Base-by-base conservation (phyloP, 164 flowering plant genomes). In the Pachysandra terminalis region DNA sequence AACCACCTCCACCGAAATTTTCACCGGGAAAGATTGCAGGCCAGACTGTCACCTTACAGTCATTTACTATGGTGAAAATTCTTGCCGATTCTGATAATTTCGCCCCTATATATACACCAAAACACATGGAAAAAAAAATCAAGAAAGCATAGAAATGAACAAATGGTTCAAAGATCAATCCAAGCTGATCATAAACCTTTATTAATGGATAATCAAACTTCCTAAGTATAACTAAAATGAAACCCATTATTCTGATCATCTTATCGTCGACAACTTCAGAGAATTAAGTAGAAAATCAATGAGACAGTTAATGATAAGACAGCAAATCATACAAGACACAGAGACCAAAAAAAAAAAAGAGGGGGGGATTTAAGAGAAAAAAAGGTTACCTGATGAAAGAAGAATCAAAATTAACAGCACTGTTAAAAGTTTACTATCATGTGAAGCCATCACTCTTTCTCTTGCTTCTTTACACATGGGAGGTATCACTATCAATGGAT, bases 41-140 rank as follows among this genome's bases (percentile, higher is more conserved):
- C 99, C 98, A 96, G n/a, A 96, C 76, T 59, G 89, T 85, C 51
- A 79, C 83, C 19, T 83, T 74, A 87, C 99, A 96, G 61, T 75
- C 67, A 81, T 96, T 96, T 52, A 82, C 66, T 3, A 96, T 77
- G 45, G 99, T 96, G 78, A 96, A 92, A 9, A 81, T 66, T 69
- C 97, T 73, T 1, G 88, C 82, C 3, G 80, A 61, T 66, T 86
- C 83, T 0, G 80, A 64, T 54, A 45, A 9, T 68, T 61, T 75
- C 48, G 73, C 48, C 51, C 85, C 90, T 89, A 74, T 17, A 5
- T 89, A 74, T 17, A 5, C 56, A 23, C 17, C 28, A 35, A 52
- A 59, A 55, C 10, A 45, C 4, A 10, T 10, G 17, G 15, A 45
- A 45, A 45, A 45, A 45, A 45, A 10, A 45, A 45, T 32, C 37